These are phyloP conservation scores for Linum trigynum DNA, from an alignment of 345 rosid species.

Conservation along the genomic window DNA sequence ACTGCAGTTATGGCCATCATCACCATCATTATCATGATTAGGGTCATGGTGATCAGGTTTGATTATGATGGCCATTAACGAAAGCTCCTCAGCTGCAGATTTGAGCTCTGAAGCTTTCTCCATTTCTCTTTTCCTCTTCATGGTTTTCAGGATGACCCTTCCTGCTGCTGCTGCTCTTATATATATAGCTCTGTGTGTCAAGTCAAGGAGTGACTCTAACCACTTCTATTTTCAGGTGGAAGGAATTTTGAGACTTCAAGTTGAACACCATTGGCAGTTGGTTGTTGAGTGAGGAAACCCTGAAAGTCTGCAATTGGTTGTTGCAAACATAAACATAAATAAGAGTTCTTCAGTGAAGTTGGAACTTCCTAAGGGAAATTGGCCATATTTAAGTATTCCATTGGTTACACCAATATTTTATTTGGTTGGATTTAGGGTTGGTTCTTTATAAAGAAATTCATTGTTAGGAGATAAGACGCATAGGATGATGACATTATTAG, in stretches of 20 bases:
- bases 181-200: background rate
- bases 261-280: slow-evolving; percentile 1
- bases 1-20: slow-evolving; percentile 14
- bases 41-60: slow-evolving; percentile 25
- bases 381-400: too few relatives aligned
- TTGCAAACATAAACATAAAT: too few relatives aligned
- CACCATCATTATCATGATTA: slow-evolving; percentile 21
- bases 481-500: too few relatives aligned
- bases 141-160: slow-evolving; percentile 10
- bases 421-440: too few relatives aligned
- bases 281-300: background rate
- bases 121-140: slow-evolving; percentile 75
- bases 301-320: background rate
- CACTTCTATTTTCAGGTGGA: slow-evolving; percentile 1
- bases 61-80: slow-evolving; percentile 28
- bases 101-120: slow-evolving; percentile 51
- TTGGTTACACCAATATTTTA: too few relatives aligned
- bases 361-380: too few relatives aligned
- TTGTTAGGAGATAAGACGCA: background rate
- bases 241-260: background rate
- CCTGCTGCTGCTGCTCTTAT: background rate
- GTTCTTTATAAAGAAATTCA: too few relatives aligned
- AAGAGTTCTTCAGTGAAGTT: too few relatives aligned
- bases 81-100: slow-evolving; percentile 73
- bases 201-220: background rate